These are phyloP conservation scores for Trichoderma guizhouense DNA, from an alignment of 2,329 filamentous ascomycete species.

Conservation along the genomic window DNA sequence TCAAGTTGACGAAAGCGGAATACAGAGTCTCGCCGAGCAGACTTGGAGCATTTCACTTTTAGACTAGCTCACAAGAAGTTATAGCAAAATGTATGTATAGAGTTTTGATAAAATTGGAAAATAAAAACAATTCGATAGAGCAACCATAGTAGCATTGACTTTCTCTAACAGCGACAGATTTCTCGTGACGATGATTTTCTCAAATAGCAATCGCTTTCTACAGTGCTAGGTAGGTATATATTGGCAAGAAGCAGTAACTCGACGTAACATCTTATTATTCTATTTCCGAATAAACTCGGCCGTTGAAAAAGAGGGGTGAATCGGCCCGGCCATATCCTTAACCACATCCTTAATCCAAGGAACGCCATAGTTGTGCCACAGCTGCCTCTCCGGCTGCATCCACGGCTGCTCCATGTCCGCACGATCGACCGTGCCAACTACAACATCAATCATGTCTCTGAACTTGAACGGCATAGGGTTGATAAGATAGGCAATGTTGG, in stretches of 20 bases:
- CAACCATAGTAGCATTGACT: neutral
- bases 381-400: neutral
- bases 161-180: too few species aligned
- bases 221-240: neutral
- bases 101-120: neutral
- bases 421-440: neutral
- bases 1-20: neutral
- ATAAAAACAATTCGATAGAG: neutral
- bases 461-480: neutral
- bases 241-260: neutral
- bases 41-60: neutral
- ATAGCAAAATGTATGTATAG: neutral
- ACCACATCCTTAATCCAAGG: neutral
- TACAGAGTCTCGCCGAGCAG: neutral
- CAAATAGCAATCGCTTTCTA: neutral
- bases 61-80: neutral
- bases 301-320: constrained; percentile 36
- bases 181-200: neutral
- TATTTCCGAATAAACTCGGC: neutral
- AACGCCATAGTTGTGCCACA: neutral
- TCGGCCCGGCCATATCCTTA: neutral
- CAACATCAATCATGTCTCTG: neutral
- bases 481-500: neutral
- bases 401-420: neutral
- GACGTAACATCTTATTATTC: neutral